Conservation (phyloP, 2,329 filamentous ascomycete species). For the Ophiostoma piceae region DNA sequence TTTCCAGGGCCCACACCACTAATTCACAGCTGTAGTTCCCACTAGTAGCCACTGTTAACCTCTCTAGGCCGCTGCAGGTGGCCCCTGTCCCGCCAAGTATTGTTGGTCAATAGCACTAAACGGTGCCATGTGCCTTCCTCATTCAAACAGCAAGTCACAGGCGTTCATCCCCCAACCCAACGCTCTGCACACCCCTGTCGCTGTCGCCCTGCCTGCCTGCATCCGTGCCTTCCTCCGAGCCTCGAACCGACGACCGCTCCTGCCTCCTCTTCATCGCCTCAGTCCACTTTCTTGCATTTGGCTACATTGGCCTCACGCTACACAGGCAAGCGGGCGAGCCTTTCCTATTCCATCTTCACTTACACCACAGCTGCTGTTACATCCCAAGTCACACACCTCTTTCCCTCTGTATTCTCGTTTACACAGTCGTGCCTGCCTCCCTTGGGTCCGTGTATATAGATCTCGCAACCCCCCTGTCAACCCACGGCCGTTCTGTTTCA, state of each 20-base stretch:
- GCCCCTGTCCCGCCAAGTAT: constrained; percentile 18
- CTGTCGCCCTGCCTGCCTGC: background rate
- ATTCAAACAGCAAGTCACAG: background rate
- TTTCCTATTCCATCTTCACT: background rate
- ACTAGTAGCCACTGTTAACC: constrained; percentile 12
- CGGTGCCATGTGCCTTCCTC: constrained; percentile 16
- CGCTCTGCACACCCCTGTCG: background rate
- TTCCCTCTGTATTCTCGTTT: constrained; percentile 2
- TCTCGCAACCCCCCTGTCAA: background rate
- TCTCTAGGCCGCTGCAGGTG: background rate
- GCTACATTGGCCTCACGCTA: background rate
- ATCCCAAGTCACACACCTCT: background rate
- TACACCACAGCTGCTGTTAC: constrained; percentile 8
- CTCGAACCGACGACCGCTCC: constrained; percentile 11
- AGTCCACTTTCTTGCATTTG: constrained; percentile 13
- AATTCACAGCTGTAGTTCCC: constrained; percentile 7
- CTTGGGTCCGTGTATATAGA: constrained; percentile 5
- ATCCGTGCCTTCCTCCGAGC: background rate
- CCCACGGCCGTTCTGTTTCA: background rate
- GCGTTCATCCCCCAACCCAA: background rate
- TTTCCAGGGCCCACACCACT: background rate
- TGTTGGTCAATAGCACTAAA: background rate
- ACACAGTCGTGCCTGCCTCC: constrained; percentile 1
- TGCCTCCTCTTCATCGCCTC: constrained; percentile 2
- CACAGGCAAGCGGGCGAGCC: background rate